Evolutionary conservation across 1,139 yeast genomes (phyloP).

Genomic region (Geotrichum histeridarum): DNA sequence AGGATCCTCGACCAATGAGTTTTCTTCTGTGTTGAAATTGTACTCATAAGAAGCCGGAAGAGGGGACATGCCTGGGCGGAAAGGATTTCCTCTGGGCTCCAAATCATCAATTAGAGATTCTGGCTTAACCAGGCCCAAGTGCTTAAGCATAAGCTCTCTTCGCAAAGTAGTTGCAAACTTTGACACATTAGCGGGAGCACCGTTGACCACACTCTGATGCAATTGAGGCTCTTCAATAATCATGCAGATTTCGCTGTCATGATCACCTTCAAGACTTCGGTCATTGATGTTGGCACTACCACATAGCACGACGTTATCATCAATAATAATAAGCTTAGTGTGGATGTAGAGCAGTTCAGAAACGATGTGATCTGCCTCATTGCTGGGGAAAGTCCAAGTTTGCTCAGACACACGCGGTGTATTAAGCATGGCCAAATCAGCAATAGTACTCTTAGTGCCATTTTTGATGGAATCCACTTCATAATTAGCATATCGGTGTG

Average conservation of each 20-base stretch:
- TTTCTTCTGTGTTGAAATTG: slow-evolving; percentile 19
- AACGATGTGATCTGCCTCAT: slow-evolving; percentile 22
- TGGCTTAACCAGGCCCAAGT: slow-evolving; percentile 19
- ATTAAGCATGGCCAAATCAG: slow-evolving; percentile 14
- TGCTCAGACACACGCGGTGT: slow-evolving; percentile 11
- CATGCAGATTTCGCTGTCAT: slow-evolving; percentile 23
- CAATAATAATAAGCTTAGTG: slow-evolving; percentile 22
- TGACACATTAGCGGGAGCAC: slow-evolving; percentile 17
- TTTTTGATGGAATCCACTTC: slow-evolving; percentile 5
- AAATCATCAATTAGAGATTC: slow-evolving; percentile 7
- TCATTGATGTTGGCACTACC: slow-evolving; percentile 25
- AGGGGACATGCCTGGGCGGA: slow-evolving; percentile 14
- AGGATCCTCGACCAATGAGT: slow-evolving; percentile 19
- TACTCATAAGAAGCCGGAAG: slow-evolving; percentile 18
- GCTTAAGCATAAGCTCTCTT: slow-evolving; percentile 20
- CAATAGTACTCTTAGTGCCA: slow-evolving; percentile 15
- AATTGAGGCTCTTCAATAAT: slow-evolving; percentile 20
- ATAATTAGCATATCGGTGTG: slow-evolving; percentile 4
- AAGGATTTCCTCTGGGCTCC: neutral
- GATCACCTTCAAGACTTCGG: slow-evolving; percentile 21
- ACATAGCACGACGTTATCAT: slow-evolving; percentile 20
- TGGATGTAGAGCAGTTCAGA: slow-evolving; percentile 24
- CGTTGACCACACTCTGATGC: slow-evolving; percentile 12
- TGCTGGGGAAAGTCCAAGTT: slow-evolving; percentile 17
- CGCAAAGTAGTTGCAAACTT: slow-evolving; percentile 21